phyloP scores from a whole-genome alignment of 2,329 filamentous ascomycete species.

The Elsinoe necatrix region DNA sequence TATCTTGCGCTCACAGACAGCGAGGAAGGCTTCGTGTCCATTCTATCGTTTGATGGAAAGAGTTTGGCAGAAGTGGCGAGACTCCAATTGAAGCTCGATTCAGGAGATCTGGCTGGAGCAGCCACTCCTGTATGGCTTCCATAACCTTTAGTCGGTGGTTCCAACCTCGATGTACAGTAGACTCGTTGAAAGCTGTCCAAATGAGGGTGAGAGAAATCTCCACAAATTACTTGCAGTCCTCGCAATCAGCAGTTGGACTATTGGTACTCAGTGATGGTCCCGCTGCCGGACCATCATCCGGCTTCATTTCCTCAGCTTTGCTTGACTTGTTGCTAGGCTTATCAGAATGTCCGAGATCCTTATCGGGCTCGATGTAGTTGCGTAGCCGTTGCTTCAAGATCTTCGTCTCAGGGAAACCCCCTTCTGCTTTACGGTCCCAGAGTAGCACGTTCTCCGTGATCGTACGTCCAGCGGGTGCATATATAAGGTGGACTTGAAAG shows the following conservation, averaged over 20 bases:
- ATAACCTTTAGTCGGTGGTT: neutral
- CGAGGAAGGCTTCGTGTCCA: constrained; percentile 28
- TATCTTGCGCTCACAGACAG: constrained; percentile 31
- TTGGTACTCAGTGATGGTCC: neutral
- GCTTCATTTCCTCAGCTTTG: neutral
- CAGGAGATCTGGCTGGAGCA: constrained; percentile 25
- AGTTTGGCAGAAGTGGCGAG: constrained; percentile 25
- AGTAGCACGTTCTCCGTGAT: constrained; percentile 47
- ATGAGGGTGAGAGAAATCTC: neutral
- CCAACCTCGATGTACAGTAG: neutral
- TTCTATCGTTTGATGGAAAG: constrained; percentile 28
- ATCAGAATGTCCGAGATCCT: constrained; percentile 66
- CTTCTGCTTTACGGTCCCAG: constrained; percentile 82
- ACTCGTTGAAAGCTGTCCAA: neutral
- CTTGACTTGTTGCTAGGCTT: constrained; percentile 25
- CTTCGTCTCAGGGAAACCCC: constrained; percentile 91
- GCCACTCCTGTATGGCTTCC: constrained; percentile 31
- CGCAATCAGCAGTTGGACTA: constrained; percentile 14
- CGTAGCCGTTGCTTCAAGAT: constrained; percentile 77
- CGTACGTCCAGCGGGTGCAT: constrained; percentile 19
- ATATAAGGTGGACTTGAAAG: constrained; percentile 64
- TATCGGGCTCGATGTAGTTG: constrained; percentile 69
- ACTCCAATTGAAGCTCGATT: constrained; percentile 25
- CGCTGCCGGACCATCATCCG: neutral
- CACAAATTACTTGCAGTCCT: constrained; percentile 20